These are phyloP conservation scores for Chytridium lagenaria DNA, from an alignment of 371 early-diverging fungal species.

Conservation along the genomic window DNA sequence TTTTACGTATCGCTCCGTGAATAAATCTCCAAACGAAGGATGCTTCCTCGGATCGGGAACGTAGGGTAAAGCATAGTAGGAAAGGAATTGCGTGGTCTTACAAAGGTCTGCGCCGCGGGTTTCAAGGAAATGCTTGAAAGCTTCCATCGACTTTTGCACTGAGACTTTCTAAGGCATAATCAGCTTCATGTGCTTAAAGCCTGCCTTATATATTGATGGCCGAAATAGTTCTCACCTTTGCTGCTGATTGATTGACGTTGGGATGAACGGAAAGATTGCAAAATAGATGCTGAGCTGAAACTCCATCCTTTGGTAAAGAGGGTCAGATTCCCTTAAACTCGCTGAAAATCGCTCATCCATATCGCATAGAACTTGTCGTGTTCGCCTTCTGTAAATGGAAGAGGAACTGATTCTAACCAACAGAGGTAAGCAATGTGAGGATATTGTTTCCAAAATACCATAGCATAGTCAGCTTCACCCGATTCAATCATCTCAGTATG, in stretches of 20 bases:
- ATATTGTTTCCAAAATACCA: background rate
- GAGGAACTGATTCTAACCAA: constrained; percentile 39
- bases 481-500: constrained; percentile 13
- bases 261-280: constrained; percentile 56
- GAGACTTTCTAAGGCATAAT: constrained; percentile 1
- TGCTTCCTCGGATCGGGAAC: constrained; percentile 59
- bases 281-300: constrained; percentile 58
- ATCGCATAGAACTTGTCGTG: constrained; percentile 46
- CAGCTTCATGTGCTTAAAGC: too few relatives aligned
- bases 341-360: constrained; percentile 52
- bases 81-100: constrained; percentile 55
- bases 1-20: constrained; percentile 37
- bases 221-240: constrained; percentile 12
- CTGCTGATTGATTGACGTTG: constrained; percentile 26
- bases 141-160: constrained; percentile 39
- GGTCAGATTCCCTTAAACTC: constrained; percentile 31
- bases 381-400: constrained; percentile 51
- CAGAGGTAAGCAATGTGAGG: background rate
- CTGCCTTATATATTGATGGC: background rate
- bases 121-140: constrained; percentile 58
- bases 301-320: constrained; percentile 49
- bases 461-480: background rate
- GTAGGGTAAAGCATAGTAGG: constrained; percentile 62
- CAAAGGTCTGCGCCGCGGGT: constrained; percentile 54
- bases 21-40: constrained; percentile 55